Evolutionary conservation across 768 basidiomycete species (phyloP), one percentile per base, ranked within the genome.

Genomic region (Dacryopinax primogenitus): DNA sequence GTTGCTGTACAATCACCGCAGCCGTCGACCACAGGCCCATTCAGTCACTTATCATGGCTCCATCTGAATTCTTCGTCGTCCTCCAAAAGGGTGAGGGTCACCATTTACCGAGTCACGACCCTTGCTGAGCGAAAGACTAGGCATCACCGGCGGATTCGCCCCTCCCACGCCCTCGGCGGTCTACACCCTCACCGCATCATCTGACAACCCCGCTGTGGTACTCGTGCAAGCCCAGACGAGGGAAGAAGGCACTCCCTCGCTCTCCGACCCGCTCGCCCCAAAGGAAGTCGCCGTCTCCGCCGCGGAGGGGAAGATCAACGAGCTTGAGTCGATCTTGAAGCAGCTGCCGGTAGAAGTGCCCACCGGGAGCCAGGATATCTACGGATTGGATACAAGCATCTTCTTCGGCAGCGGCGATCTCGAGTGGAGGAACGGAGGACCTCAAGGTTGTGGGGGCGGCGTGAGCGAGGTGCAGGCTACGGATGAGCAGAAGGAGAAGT

Each of bases 81-180:
- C 80, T 86, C 62, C 86, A 87, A 76, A 79, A 81, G 71, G 86
- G 86, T 83, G 68, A 16, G 75, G 69, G 1, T 16, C 11, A 16
- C 35, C 12, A 28, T 65, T 23, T 47, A 32, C 18, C n/a, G 21
- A 30, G 35, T 33, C 12, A 12, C 16, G 23, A 62, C 62, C 16
- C 1, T 65, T 62, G 33, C 62, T 66, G 34, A 66, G 34, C 47
- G 11, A 33, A n/a, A 36, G 34, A 65, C 6, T 70, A 90, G 89
- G 89, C 66, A 90, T 90, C 72, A 73, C 77, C 13, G 88, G 88
- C 33, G 89, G 89, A 41, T 87, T 91, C 71, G 83, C 82, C 13
- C 85, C 87, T 0, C 84, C 89, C 2, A 84, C 77, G 6, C 84
- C 86, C 1, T 74, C 74, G 30, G 83, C 81, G 15, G 75, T 86